Evolutionary conservation across 768 basidiomycete genomes (phyloP).

Genomic region (Boletus rufocinnamomeus): DNA sequence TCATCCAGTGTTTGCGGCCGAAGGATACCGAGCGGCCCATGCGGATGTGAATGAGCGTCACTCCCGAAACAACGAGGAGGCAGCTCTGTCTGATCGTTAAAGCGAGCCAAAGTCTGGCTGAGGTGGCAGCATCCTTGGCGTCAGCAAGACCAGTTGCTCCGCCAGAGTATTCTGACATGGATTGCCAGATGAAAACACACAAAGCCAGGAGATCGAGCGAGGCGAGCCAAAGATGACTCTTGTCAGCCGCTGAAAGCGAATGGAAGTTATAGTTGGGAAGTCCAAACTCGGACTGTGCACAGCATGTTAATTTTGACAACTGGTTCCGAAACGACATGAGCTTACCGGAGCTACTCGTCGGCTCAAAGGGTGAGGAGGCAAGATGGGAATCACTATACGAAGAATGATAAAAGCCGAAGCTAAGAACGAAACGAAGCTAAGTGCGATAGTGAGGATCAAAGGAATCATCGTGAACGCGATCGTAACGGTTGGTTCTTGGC

Average conservation of each 20-base stretch:
- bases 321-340: constrained; percentile 9
- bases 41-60: constrained; percentile 71
- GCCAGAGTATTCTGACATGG: constrained; percentile 50
- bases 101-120: constrained; percentile 68
- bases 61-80: constrained; percentile 57
- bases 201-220: constrained; percentile 65
- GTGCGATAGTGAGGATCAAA: constrained; percentile 62
- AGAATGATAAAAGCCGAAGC: constrained; percentile 76
- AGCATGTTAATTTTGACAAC: constrained; percentile 13
- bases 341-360: constrained; percentile 72
- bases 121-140: constrained; percentile 52
- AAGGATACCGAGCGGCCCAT: constrained; percentile 70
- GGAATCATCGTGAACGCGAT: constrained; percentile 55
- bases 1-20: constrained; percentile 69
- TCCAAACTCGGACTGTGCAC: constrained; percentile 68
- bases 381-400: constrained; percentile 71
- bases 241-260: constrained; percentile 66
- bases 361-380: constrained; percentile 73
- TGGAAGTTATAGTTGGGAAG: constrained; percentile 59
- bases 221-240: constrained; percentile 74
- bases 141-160: constrained; percentile 46
- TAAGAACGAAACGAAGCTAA: constrained; percentile 71
- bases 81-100: constrained; percentile 69
- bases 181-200: constrained; percentile 66
- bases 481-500: constrained; percentile 17